Conservation (phyloP, 257 asterid species). For the Solanum stenotomum region DNA sequence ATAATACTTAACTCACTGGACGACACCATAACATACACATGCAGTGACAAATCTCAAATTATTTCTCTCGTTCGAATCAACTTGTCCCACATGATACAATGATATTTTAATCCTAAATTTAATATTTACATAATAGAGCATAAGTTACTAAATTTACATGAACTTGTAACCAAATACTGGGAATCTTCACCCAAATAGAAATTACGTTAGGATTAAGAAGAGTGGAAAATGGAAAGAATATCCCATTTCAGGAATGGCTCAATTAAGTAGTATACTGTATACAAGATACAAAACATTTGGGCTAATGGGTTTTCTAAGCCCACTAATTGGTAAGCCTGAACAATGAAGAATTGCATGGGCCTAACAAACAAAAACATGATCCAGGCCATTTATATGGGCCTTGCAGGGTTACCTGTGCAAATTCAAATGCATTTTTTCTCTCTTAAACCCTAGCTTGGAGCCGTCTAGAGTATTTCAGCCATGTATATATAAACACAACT, state of each 20-base stretch:
- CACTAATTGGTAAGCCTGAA: background rate
- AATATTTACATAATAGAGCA: no score
- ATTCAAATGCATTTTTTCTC: background rate
- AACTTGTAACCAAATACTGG: background rate
- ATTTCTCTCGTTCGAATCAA: no score
- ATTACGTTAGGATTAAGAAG: background rate
- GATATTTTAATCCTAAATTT: no score
- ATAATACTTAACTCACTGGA: no score
- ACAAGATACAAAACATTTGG: background rate
- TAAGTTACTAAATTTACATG: background rate
- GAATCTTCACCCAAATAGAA: background rate
- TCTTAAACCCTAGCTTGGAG: background rate
- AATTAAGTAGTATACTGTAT: background rate
- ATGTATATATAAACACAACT: background rate
- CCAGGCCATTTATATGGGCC: background rate
- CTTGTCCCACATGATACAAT: no score
- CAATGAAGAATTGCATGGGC: background rate
- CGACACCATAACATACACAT: no score
- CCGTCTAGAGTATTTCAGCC: background rate
- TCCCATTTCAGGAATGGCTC: background rate
- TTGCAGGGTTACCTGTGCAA: background rate
- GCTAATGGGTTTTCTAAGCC: background rate
- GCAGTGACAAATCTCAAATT: no score
- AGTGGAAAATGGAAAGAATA: background rate
- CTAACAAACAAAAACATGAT: background rate